Conservation (phyloP, 306 rosid genomes). For the Sphenostylis stenocarpa region DNA sequence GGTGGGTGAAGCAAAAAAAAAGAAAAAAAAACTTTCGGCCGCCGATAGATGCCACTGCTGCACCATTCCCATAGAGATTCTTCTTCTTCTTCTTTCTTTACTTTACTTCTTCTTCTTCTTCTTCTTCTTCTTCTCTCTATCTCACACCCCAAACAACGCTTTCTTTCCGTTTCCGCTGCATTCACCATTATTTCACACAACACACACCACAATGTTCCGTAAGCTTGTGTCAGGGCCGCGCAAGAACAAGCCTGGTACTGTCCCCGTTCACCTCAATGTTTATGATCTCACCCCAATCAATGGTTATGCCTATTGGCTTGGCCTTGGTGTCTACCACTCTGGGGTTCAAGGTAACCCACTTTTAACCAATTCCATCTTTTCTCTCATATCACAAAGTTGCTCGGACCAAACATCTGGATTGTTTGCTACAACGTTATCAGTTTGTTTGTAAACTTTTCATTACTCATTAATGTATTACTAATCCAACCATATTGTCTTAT, state of each 20-base stretch:
- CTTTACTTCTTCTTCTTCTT: neutral
- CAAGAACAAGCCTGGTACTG: slow-evolving; percentile 74
- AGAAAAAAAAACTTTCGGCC: neutral
- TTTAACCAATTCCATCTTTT: neutral
- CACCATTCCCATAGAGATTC: neutral
- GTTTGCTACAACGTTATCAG: neutral
- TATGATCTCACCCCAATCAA: slow-evolving; percentile 92
- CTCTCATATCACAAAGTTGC: too few species aligned
- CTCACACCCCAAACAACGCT: neutral
- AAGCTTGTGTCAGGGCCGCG: slow-evolving; percentile 48
- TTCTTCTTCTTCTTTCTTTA: neutral
- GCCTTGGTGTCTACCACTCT: slow-evolving; percentile 95
- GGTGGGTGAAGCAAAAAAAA: neutral
- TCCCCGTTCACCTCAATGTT: slow-evolving; percentile 85
- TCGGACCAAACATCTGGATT: neutral
- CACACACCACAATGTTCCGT: slow-evolving; percentile 50
- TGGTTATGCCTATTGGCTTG: slow-evolving; percentile 94
- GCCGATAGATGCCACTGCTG: slow-evolving; percentile 4
- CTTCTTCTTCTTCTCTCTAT: neutral
- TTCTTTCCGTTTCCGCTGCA: too few species aligned
- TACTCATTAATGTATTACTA: neutral
- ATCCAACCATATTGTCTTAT: neutral
- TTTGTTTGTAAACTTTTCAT: slow-evolving; percentile 2
- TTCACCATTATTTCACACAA: too few species aligned
- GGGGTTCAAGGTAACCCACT: slow-evolving; percentile 86